Conservation (phyloP, 768 basidiomycete species). For the Tricholoma furcatifolium region DNA sequence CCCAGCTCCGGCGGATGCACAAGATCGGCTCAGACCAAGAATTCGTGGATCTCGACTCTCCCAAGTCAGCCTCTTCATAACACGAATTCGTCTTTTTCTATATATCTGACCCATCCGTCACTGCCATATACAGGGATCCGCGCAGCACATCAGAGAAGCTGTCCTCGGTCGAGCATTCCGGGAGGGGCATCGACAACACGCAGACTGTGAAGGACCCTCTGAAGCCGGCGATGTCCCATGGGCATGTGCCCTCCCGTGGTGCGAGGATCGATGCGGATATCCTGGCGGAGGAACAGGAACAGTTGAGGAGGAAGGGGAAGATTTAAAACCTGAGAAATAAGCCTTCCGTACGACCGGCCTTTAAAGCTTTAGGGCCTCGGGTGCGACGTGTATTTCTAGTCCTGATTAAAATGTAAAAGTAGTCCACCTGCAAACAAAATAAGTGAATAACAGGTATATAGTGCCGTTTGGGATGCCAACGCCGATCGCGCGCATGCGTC, state of each 20-base stretch:
- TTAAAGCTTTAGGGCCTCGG: too few relatives aligned
- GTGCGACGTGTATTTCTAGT: too few relatives aligned
- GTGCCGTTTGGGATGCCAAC: too few relatives aligned
- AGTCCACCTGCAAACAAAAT: too few relatives aligned
- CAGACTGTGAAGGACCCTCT: slow-evolving; percentile 41
- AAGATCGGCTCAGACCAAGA: slow-evolving; percentile 1
- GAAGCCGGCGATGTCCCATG: slow-evolving; percentile 49
- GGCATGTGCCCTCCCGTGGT: slow-evolving; percentile 56
- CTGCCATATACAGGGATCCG: not conserved
- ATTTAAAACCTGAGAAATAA: not conserved
- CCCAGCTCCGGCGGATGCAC: not conserved
- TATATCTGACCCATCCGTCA: too few relatives aligned
- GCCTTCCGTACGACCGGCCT: too few relatives aligned
- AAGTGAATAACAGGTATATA: too few relatives aligned
- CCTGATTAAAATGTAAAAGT: too few relatives aligned
- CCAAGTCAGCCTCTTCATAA: not conserved
- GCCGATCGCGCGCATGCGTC: too few relatives aligned
- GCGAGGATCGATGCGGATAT: slow-evolving; percentile 59
- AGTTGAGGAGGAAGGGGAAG: slow-evolving; percentile 41
- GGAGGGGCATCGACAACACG: slow-evolving; percentile 27
- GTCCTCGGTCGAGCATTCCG: slow-evolving; percentile 27
- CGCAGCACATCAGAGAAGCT: slow-evolving; percentile 39
- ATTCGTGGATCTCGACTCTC: not conserved
- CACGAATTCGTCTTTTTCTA: not conserved
- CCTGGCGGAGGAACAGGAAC: slow-evolving; percentile 49